Evolutionary conservation across 2,329 filamentous ascomycete species (phyloP).

Genomic region (Fonsecaea monophora): DNA sequence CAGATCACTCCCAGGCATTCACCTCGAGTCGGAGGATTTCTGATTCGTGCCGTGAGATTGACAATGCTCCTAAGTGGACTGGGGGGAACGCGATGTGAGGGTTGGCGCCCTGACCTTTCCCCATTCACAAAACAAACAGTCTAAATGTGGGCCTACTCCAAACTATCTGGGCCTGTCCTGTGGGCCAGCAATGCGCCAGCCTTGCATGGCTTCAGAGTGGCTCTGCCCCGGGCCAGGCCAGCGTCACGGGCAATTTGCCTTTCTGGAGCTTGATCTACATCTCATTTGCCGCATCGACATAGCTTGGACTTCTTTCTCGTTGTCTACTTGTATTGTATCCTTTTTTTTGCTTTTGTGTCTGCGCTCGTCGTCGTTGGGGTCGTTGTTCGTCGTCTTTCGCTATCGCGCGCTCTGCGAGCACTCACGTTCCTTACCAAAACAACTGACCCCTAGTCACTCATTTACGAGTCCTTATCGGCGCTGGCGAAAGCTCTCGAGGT

Average conservation of each 20-base stretch:
- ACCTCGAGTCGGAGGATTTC: conserved; percentile 29
- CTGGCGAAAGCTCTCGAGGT: conserved; percentile 1
- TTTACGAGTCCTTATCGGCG: conserved; percentile 29
- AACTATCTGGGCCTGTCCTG: not conserved
- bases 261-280: conserved; percentile 26
- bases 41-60: conserved; percentile 35
- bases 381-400: conserved; percentile 33
- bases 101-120: conserved; percentile 30
- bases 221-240: conserved; percentile 13
- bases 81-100: conserved; percentile 24
- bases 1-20: conserved; percentile 21
- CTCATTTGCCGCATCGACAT: conserved; percentile 24
- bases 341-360: conserved; percentile 10
- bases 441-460: conserved; percentile 38
- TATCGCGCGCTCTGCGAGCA: conserved; percentile 36
- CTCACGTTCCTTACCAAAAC: conserved; percentile 38
- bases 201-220: conserved; percentile 36
- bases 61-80: conserved; percentile 24
- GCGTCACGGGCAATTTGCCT: conserved; percentile 35
- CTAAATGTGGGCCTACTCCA: conserved; percentile 8
- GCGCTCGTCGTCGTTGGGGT: conserved; percentile 29
- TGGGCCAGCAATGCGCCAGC: conserved; percentile 33
- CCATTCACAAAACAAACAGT: conserved; percentile 36
- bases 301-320: conserved; percentile 11
- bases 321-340: conserved; percentile 11